Percentiles rank a stretch among this genome's conserved stretches.
Evolutionary conservation across 768 basidiomycete genomes (phyloP).

Genomic region (Suillus plorans): DNA sequence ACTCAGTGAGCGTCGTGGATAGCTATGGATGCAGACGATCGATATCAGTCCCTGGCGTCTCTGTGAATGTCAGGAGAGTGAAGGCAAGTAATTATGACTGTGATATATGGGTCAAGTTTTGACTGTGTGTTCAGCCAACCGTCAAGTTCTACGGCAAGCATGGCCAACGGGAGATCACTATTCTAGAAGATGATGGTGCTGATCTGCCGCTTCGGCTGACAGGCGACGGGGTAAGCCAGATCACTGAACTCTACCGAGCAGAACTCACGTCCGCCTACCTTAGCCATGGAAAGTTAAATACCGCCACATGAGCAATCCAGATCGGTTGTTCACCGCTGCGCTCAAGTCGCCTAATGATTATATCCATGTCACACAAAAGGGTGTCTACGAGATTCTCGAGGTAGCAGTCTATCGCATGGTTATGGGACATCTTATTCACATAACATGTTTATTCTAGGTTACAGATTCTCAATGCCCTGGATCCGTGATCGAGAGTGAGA

Average conservation of each 20-base stretch:
- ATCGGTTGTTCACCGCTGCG: slow-evolving; percentile 38
- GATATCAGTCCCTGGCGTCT: slow-evolving; percentile 72
- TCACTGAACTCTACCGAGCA: not conserved
- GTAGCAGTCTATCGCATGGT: slow-evolving; percentile 37
- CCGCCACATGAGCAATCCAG: slow-evolving; percentile 47
- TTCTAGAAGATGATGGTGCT: slow-evolving; percentile 73
- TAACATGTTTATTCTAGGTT: slow-evolving; percentile 46
- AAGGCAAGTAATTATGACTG: slow-evolving; percentile 48
- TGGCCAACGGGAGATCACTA: slow-evolving; percentile 53
- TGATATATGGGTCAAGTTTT: not conserved
- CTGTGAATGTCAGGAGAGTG: slow-evolving; percentile 80
- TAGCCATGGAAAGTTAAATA: slow-evolving; percentile 92
- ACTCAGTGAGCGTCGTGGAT: slow-evolving; percentile 81
- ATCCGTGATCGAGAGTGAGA: slow-evolving; percentile 54
- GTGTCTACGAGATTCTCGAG: slow-evolving; percentile 70
- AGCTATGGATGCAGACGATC: slow-evolving; percentile 81
- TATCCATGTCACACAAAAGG: slow-evolving; percentile 71
- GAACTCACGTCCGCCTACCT: not conserved
- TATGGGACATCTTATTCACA: not conserved
- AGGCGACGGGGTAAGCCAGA: slow-evolving; percentile 75
- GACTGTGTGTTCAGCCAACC: slow-evolving; percentile 58
- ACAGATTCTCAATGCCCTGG: slow-evolving; percentile 87
- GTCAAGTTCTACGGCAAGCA: slow-evolving; percentile 79
- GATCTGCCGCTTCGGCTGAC: slow-evolving; percentile 82
- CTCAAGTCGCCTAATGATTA: slow-evolving; percentile 68